Evolutionary conservation across 768 basidiomycete species (phyloP), one percentile per base, ranked within the genome.

Genomic region (Dentipellis sp.): DNA sequence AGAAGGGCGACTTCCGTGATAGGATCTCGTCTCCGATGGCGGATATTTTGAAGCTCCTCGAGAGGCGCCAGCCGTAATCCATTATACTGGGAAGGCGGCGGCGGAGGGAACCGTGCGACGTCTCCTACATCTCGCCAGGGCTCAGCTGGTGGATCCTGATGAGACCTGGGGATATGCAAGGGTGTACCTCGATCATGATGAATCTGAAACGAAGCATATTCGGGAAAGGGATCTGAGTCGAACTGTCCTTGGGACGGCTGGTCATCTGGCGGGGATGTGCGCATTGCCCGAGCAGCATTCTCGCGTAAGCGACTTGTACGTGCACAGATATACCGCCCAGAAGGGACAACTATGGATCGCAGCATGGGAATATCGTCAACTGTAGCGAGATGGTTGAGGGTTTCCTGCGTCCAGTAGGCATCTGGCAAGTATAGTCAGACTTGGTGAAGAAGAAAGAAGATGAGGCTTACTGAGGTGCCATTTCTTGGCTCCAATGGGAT

Each of bases 371-470:
- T 68, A 51, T 87, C 79, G 52, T 85, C 78, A 46, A 91, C 76
- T 2, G 80, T 83, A 48, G 64, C 68, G 19, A 91, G 74, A 52
- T 72, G 70, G 52, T 83, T 75, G 35, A 81, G 66, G 0, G 82
- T 79, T 34, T 84, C 81, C 42, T 81, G 76, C 0, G 83, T 86
- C 64, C 83, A 89, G 69, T 91, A 91, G 9, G 88, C 88, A 62
- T 88, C 88, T 91, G 42, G 58, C 46, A 48, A 39, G 29, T 6
- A 29, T 29, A 6, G 3, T 29, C 29, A 29, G 29, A 29, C 6
- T 17, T 17, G 23, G 21, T 16, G 36, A 35, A 10, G 19, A 17
- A 23, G 47, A 45, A 45, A 21, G 21, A 45, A 34, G 45, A 40
- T n/a, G 35, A 48, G 14, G 62, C 70, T 40, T 54, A 74, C 72